Base-by-base conservation (phyloP, 768 basidiomycete species). In the Suillus sp. region DNA sequence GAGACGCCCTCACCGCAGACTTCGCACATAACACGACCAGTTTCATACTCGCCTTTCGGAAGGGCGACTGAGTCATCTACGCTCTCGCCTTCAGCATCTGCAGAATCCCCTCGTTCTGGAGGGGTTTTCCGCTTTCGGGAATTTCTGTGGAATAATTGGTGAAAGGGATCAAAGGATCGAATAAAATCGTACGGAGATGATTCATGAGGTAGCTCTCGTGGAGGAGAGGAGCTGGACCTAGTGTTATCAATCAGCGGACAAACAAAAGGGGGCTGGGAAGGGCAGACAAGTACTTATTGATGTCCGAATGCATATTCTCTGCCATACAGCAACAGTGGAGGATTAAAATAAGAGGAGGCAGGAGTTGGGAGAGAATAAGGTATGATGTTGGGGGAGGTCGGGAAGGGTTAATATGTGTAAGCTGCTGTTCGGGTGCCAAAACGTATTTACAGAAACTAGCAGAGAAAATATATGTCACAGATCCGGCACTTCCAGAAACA, bases 1-100 rank as follows among this genome's bases (percentile, higher is more conserved):
- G 88, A 84, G 59, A 92, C 83, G 14, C 80, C 78, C 27, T 80
- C 77, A 11, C 84, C 83, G 68, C 91, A 92, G 9, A 79, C 77
- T 64, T 87, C 85, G 74, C 90, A 92, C 55, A 82, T 81, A 63
- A 92, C 84, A 57, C 81, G 83, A 22, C 89, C 89, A 0, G 83
- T 78, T 69, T 84, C 84, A 78, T 90, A 90, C 71, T 91, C 90
- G 72, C 76, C 79, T 40, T 76, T 74, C 8, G 75, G 72, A 30
- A 69, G 22, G 56, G 68, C 27, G 53, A 70, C 59, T 40, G 67
- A 62, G 60, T 42, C 61, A 0, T 56, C 55, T 48, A 47, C 45
- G 56, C 57, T 27, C 60, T 65, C 67, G 37, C 62, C 4, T 62
- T 70, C 66, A 14, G 34, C 42, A 13, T 68, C 66, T 6, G 66